Percentiles rank a stretch among this genome's conserved stretches.
Conservation (phyloP, 371 early-diverging fungal genomes). For the Basidiobolus heterosporus region DNA sequence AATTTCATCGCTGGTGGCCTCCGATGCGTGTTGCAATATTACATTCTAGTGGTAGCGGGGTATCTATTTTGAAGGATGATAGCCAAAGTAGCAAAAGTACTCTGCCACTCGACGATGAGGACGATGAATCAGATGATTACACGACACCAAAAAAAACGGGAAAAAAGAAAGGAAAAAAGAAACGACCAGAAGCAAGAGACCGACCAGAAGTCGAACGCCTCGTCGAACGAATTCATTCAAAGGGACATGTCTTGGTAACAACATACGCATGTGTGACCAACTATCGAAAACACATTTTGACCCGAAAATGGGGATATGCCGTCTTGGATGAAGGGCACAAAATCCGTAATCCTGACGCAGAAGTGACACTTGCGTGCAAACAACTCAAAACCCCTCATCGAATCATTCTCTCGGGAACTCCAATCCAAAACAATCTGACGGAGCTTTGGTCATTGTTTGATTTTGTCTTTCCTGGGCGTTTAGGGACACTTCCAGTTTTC, state of each 20-base stretch:
- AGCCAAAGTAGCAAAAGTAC: background rate
- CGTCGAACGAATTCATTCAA: constrained; percentile 10
- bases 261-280: constrained; percentile 71
- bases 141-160: constrained; percentile 1
- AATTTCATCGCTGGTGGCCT: constrained; percentile 93
- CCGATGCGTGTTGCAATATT: constrained; percentile 74
- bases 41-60: constrained; percentile 67
- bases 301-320: constrained; percentile 73
- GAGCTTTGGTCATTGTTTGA: constrained; percentile 97
- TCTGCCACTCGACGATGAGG: no score
- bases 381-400: constrained; percentile 70
- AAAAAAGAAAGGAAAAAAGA: constrained; percentile 5
- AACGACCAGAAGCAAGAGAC: background rate
- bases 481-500: constrained; percentile 90
- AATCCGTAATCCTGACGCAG: constrained; percentile 88
- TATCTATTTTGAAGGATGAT: constrained; percentile 13
- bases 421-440: constrained; percentile 92
- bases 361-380: constrained; percentile 74
- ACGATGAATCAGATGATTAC: background rate
- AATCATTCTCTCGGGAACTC: constrained; percentile 90
- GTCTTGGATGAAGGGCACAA: constrained; percentile 97
- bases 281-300: constrained; percentile 43
- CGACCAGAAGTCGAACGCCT: background rate
- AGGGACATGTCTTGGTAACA: constrained; percentile 73
- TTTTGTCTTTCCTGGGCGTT: constrained; percentile 83